Evolutionary conservation across 1,284 basidiomycete species (phyloP).

Genomic region (Volvariella surrecta): DNA sequence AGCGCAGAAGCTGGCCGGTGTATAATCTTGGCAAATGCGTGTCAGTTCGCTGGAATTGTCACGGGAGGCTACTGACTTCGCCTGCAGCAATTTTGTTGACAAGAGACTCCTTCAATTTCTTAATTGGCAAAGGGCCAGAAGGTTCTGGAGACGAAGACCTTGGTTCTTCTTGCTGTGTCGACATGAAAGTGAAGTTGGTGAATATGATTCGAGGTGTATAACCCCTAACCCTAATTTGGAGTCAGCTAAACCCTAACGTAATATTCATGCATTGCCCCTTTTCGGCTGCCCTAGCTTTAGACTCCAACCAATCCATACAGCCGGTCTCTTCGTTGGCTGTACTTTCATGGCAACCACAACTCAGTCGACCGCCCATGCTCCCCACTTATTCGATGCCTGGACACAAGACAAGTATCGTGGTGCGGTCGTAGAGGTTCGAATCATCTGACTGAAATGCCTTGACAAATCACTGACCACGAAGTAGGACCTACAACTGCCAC

Average conservation of each 20-base stretch:
- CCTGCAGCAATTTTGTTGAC: slow-evolving; percentile 81
- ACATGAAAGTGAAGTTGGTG: slow-evolving; percentile 5
- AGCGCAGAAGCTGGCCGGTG: slow-evolving; percentile 93
- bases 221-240: slow-evolving; percentile 11
- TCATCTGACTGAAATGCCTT: neutral
- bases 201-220: neutral
- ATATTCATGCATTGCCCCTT: neutral
- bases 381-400: slow-evolving; percentile 3
- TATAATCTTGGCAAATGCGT: slow-evolving; percentile 64
- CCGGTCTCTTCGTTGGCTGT: neutral
- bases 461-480: neutral
- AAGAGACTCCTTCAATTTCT: slow-evolving; percentile 62
- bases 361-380: slow-evolving; percentile 10
- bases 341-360: slow-evolving; percentile 12
- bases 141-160: slow-evolving; percentile 11
- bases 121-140: slow-evolving; percentile 45
- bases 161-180: slow-evolving; percentile 10
- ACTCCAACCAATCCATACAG: no score
- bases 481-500: slow-evolving; percentile 82
- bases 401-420: slow-evolving; percentile 61
- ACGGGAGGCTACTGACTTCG: slow-evolving; percentile 38
- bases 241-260: neutral
- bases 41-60: neutral
- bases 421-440: slow-evolving; percentile 66
- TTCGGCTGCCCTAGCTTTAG: no score